Percentiles rank a stretch among this genome's conserved stretches.
Evolutionary conservation across 202 grass and related monocot genomes (phyloP).

Genomic region (Cymbopogon flexuosus): DNA sequence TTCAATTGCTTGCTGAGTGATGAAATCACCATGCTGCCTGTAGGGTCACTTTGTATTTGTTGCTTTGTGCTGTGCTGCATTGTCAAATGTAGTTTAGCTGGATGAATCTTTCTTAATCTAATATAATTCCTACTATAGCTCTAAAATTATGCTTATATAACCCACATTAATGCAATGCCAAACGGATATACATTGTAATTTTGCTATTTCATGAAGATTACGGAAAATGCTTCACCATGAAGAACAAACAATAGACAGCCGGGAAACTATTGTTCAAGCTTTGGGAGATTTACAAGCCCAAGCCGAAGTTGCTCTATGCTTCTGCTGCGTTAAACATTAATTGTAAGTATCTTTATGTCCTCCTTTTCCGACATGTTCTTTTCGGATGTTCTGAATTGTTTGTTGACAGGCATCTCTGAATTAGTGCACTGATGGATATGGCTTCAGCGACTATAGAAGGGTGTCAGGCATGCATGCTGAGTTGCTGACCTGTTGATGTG

Average conservation of each 20-base stretch:
- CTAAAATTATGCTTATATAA: background rate
- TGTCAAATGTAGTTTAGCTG: background rate
- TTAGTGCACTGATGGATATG: background rate
- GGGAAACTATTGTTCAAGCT: conserved; percentile 58
- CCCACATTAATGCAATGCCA: background rate
- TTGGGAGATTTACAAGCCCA: conserved; percentile 81
- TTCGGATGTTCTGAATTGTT: conserved; percentile 4
- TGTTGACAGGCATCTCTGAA: conserved; percentile 18
- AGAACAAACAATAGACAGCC: conserved; percentile 34
- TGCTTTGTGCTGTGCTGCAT: background rate
- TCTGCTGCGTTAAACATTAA: conserved; percentile 73
- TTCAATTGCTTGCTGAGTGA: background rate
- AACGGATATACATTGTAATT: background rate
- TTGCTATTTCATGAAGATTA: conserved; percentile 47
- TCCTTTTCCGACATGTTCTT: background rate
- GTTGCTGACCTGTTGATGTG: conserved; percentile 4
- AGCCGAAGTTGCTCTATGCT: conserved; percentile 87
- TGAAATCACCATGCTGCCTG: background rate
- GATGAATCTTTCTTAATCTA: background rate
- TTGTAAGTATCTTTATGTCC: background rate
- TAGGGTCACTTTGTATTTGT: background rate
- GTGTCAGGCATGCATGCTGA: conserved; percentile 1
- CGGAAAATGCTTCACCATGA: conserved; percentile 61
- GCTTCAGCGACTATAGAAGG: conserved; percentile 4
- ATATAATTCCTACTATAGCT: background rate